These are phyloP conservation scores for Leishmania lainsoni DNA, from an alignment of 208 protist species.

Conservation along the genomic window DNA sequence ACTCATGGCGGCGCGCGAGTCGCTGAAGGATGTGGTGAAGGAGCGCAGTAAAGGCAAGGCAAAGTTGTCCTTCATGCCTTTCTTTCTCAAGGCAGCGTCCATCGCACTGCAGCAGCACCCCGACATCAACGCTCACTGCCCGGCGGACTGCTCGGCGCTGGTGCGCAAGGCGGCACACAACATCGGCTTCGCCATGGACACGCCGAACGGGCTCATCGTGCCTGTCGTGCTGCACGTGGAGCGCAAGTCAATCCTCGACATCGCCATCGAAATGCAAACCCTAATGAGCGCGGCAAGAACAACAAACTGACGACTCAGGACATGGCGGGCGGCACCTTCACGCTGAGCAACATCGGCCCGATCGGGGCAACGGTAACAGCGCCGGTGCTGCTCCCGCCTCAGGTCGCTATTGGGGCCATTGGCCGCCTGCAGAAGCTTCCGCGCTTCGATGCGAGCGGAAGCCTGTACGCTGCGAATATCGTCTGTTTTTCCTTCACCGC, in stretches of 20 bases:
- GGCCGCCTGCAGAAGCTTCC: conserved; percentile 89
- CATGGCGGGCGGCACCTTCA: conserved; percentile 93
- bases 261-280: conserved; percentile 91
- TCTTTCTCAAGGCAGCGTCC: conserved; percentile 95
- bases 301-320: conserved; percentile 68
- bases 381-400: conserved; percentile 90
- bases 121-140: conserved; percentile 85
- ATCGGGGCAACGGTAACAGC: conserved; percentile 94
- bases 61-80: conserved; percentile 93
- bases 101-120: conserved; percentile 88
- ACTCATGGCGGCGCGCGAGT: conserved; percentile 55
- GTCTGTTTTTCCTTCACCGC: conserved; percentile 87
- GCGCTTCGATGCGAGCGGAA: conserved; percentile 70
- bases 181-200: conserved; percentile 97
- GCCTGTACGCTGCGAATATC: conserved; percentile 67
- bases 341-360: conserved; percentile 96
- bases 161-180: conserved; percentile 92
- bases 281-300: conserved; percentile 61
- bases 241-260: conserved; percentile 85
- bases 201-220: conserved; percentile 94
- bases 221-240: conserved; percentile 94
- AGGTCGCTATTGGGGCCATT: conserved; percentile 95
- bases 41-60: conserved; percentile 22
- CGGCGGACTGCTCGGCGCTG: conserved; percentile 58
- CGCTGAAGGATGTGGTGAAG: conserved; percentile 55